These are phyloP conservation scores for Yamadazyma spencermartinsiae DNA, from an alignment of 1,139 yeast species.

Conservation along the genomic window DNA sequence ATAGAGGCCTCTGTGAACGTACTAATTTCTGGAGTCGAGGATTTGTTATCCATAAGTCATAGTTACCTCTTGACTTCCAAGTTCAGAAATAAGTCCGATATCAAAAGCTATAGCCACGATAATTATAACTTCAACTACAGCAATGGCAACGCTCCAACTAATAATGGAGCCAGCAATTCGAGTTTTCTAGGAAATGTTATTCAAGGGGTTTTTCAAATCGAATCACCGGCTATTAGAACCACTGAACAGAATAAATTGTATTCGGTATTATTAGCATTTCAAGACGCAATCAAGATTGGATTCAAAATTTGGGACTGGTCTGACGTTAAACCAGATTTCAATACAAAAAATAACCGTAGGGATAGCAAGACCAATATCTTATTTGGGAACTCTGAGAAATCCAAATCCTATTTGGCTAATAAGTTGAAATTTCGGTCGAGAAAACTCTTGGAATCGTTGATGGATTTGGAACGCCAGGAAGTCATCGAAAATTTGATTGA, in stretches of 20 bases:
- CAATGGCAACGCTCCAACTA: slow-evolving; percentile 5
- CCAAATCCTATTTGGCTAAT: slow-evolving; percentile 61
- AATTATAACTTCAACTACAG: not conserved
- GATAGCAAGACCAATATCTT: slow-evolving; percentile 6
- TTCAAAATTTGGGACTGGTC: slow-evolving; percentile 77
- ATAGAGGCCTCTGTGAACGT: slow-evolving; percentile 50
- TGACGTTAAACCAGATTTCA: slow-evolving; percentile 29
- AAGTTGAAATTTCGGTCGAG: slow-evolving; percentile 74
- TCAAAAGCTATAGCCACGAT: slow-evolving; percentile 5
- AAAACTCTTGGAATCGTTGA: slow-evolving; percentile 65
- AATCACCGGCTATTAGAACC: slow-evolving; percentile 59
- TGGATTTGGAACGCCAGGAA: slow-evolving; percentile 71
- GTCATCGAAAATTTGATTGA: slow-evolving; percentile 65
- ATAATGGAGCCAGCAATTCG: slow-evolving; percentile 31
- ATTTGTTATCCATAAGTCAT: slow-evolving; percentile 61
- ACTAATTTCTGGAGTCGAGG: slow-evolving; percentile 66
- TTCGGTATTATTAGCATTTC: slow-evolving; percentile 62
- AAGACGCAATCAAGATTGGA: slow-evolving; percentile 55
- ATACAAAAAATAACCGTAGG: slow-evolving; percentile 29
- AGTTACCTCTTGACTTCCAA: slow-evolving; percentile 47
- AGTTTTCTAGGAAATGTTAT: slow-evolving; percentile 70
- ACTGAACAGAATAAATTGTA: slow-evolving; percentile 56
- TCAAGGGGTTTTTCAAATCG: slow-evolving; percentile 85
- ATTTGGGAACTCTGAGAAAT: slow-evolving; percentile 23
- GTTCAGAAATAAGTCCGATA: slow-evolving; percentile 21